Evolutionary conservation across 148 eudicot species (phyloP), one percentile per base, ranked within the genome.

Genomic region (Fagopyrum tataricum): DNA sequence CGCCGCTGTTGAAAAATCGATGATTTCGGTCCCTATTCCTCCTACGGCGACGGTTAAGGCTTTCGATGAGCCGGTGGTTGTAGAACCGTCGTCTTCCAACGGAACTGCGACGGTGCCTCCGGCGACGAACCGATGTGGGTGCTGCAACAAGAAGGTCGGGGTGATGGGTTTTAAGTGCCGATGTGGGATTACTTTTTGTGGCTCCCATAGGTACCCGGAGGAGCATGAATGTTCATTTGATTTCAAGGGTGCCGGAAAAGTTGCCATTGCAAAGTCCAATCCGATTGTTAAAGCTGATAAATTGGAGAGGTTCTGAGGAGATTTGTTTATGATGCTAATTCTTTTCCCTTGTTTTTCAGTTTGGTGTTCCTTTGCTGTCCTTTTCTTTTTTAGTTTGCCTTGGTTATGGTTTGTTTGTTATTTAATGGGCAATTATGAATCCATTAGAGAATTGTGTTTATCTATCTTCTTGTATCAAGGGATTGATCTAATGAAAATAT

Each of bases 141-240:
- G 76, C 24, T 87, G 94, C 53, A 84, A 71, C 39, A 87, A 87
- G 82, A 85, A 87, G 79, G 87, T 89, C 0, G 88, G 86, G 43
- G 67, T 87, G 18, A 0, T 83, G 68, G 94, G 89, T 39, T 88
- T 88, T 73, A 79, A 78, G 82, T 88, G 91, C 73, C 40, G 78
- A 66, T 88, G 92, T 46, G 89, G 92, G 42, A n/a, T 43, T 21
- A 80, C 84, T 17, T 88, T 84, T 23, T 88, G 92, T 62, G 89
- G 85, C 73, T 26, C 74, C 44, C 91, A 87, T 31, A 64, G 91
- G 83, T 85, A 83, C 62, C 84, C 91, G 23, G 91, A 85, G 70
- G 79, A 78, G 64, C 88, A 87, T 53, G 79, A 67, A 2, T 87
- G 91, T 51, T 47, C 42, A 55, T 81, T 87, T 24, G 86, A 87